Percentiles rank a stretch among this genome's conserved stretches.
Conservation (phyloP, 768 basidiomycete species). For the Termitomyces sp. region DNA sequence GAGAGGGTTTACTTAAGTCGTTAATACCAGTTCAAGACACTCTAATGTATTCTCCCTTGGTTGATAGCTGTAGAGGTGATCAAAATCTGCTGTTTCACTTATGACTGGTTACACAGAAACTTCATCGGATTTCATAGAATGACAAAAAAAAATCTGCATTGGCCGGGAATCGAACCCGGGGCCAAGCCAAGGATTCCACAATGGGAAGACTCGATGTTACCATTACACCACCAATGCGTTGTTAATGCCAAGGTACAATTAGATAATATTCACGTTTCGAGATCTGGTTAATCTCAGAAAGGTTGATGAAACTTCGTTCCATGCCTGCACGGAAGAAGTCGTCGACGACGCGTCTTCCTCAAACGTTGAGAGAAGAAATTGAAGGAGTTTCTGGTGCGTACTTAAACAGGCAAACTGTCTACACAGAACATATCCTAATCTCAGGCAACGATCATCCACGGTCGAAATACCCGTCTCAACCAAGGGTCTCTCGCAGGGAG, state of each 20-base stretch:
- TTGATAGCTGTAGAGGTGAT: no score
- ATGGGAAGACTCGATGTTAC: constrained; percentile 88
- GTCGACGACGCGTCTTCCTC: constrained; percentile 32
- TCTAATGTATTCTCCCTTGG: no score
- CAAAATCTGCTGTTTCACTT: no score
- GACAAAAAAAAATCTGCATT: constrained; percentile 22
- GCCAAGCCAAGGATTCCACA: constrained; percentile 29
- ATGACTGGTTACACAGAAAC: no score
- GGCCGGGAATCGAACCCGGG: constrained; percentile 50
- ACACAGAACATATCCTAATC: background rate
- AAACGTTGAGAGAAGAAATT: constrained; percentile 25
- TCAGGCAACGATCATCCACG: constrained; percentile 16
- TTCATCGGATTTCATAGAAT: no score
- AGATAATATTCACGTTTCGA: background rate
- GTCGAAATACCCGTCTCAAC: constrained; percentile 14
- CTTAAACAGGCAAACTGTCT: background rate
- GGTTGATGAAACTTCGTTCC: background rate
- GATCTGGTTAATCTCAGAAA: background rate
- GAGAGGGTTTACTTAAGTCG: no score
- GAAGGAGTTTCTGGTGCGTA: constrained; percentile 15
- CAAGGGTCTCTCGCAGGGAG: constrained; percentile 47
- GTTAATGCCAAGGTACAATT: fast-evolving
- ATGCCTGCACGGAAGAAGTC: constrained; percentile 26
- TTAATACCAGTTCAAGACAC: no score
- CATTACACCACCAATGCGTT: constrained; percentile 61